These are phyloP conservation scores for Fusarium transvaalense DNA, from an alignment of 2,329 filamentous ascomycete genomes.

Conservation along the genomic window DNA sequence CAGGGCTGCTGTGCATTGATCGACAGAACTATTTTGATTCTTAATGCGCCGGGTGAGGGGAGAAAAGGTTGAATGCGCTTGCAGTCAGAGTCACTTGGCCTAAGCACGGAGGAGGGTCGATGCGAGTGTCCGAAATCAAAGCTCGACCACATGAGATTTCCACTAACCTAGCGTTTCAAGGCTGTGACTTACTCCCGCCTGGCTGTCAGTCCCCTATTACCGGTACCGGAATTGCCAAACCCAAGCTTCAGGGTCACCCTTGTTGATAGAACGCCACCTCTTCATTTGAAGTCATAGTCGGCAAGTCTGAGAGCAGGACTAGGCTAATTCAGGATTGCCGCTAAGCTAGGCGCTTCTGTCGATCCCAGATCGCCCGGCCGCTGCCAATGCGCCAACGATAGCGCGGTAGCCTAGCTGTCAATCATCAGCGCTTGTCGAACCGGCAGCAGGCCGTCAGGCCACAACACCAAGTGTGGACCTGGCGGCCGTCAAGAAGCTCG, in stretches of 20 bases:
- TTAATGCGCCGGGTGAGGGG: conserved; percentile 7
- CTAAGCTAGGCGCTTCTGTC: conserved; percentile 39
- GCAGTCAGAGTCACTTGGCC: not conserved
- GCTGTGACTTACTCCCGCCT: conserved; percentile 31
- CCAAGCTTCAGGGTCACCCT: conserved; percentile 27
- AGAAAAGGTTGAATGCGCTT: not conserved
- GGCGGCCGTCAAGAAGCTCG: conserved; percentile 32
- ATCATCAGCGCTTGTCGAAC: conserved; percentile 41
- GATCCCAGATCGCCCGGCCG: conserved; percentile 47
- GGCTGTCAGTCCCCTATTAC: conserved; percentile 27
- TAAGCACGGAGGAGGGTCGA: not conserved
- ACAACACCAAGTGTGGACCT: conserved; percentile 35
- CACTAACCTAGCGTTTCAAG: conserved; percentile 43
- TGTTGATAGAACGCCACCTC: conserved; percentile 26
- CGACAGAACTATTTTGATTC: not conserved
- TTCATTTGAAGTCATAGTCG: conserved; percentile 14
- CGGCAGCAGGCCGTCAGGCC: conserved; percentile 39
- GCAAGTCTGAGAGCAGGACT: conserved; percentile 10
- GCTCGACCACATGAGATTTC: conserved; percentile 35
- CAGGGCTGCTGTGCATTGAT: conserved; percentile 4
- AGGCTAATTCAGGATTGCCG: conserved; percentile 26
- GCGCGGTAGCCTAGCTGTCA: conserved; percentile 44
- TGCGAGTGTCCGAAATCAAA: not conserved
- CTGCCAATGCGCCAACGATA: conserved; percentile 32
- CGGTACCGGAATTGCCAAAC: conserved; percentile 38